Evolutionary conservation across 1,284 basidiomycete genomes (phyloP), one percentile per base, ranked within the genome.

Genomic region (Moesziomyces sp.): DNA sequence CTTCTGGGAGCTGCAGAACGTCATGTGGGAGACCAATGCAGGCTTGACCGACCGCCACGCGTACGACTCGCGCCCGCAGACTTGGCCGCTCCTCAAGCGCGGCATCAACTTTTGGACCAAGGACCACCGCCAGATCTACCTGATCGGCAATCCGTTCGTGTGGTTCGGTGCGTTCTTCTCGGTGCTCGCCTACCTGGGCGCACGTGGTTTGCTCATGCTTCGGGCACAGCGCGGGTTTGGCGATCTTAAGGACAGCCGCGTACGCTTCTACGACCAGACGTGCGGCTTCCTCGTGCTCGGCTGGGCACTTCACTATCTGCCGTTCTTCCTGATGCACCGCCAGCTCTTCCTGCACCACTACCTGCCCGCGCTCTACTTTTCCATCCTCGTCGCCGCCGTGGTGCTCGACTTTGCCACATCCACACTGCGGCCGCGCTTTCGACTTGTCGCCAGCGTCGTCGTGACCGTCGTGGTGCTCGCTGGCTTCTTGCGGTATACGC

Each of bases 11-110:
- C 87, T 99, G 38, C 94, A 99, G 82, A 87, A 88, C 74, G 94
- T 96, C 63, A 99, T 99, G 96, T 98, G 94, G 94, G 90, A 88
- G n/a, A 98, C 95, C 23, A 99, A 99, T 79, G 92, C 93, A 23
- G 95, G 93, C 0, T 86, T 99, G 64, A 98, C 96, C 0, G 94
- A 97, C 77, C 89, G 93, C 21, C 97, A 99, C 81, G 91, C 91
- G 0, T 99, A 92, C 82, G 96, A 98, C 84, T 98, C 96, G 30
- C 88, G 96, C 14, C 97, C 96, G 3, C 87, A 89, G 60, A 87
- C 89, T 0, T 99, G 97, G 97, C 95, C 96, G 10, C 87, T 89
- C 58, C 88, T 98, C 46, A 89, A 89, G 51, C 90, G 96, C 67
- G 97, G 97, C 42, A 99, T 99, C 83, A 86, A 86, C 86, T 99